Evolutionary conservation across 2,329 filamentous ascomycete genomes (phyloP), one percentile per base, ranked within the genome.

Genomic region (Trichoderma koningii): DNA sequence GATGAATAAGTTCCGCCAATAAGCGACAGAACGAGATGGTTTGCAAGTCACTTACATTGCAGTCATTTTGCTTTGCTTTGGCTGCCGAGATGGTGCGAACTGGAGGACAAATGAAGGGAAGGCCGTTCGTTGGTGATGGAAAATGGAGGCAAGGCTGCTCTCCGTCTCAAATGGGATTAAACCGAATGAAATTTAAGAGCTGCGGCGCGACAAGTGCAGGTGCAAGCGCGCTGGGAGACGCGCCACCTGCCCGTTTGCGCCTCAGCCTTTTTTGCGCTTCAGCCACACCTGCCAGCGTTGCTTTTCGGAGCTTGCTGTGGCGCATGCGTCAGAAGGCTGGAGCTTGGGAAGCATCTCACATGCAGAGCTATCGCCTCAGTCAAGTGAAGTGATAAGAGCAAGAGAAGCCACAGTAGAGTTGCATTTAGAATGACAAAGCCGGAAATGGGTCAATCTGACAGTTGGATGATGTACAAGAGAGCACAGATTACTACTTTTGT

Each of bases 31-130:
- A 21, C 34, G 4, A 44, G 10, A 14, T n/a, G 7, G 19, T 19
- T 9, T 34, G 23, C 14, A n/a, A 47, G 38, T 45, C 52, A 73
- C 76, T 73, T 68, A 78, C 76, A 78, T 78, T 60, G 76, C 76
- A 71, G 76, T 77, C 76, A 78, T 78, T 55, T 70, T 38, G 12
- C 34, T 14, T 14, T 38, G 10, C 34, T 38, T 38, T 72, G 42
- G 28, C 45, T 30, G 41, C 30, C 19, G 10, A 45, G 41, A 61
- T 41, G 34, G 52, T 34, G 30, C 7, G 30, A 34, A 9, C 57
- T 66, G 57, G 38, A 28, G 6, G 26, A 52, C 50, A 44, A 42
- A 9, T 42, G 26, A 52, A 52, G 42, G 44, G 38, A 47, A n/a
- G 38, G 60, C 23, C 14, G 52, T 23, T 23, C 21, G 28, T 28